A percentile compares a stretch with the other conserved stretches of the same genome.
Evolutionary conservation across 192 early-diverging fungal genomes (phyloP).

Genomic region (Coemansia guatemalensis): DNA sequence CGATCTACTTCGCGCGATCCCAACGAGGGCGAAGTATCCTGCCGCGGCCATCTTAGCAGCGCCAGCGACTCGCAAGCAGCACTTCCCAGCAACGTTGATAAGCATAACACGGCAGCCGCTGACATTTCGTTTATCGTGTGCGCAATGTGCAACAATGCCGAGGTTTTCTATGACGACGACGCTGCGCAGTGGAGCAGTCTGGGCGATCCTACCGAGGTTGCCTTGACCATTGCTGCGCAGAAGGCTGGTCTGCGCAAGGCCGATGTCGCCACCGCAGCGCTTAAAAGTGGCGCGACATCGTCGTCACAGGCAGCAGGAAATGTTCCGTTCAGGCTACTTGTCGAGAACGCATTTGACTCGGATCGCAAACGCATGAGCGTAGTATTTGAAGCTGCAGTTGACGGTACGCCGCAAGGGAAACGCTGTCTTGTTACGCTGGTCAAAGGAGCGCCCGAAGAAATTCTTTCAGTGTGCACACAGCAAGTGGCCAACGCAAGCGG

Average conservation of each 20-base stretch:
- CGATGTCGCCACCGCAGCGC: slow-evolving; percentile 12
- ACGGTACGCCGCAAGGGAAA: slow-evolving; percentile 4
- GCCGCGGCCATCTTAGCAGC: slow-evolving; percentile 58
- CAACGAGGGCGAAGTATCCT: slow-evolving; percentile 63
- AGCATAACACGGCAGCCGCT: slow-evolving; percentile 60
- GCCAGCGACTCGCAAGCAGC: slow-evolving; percentile 41
- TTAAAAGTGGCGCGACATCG: not conserved
- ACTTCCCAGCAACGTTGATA: slow-evolving; percentile 37
- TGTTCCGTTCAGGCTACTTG: slow-evolving; percentile 54
- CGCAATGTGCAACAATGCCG: slow-evolving; percentile 87
- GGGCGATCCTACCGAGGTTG: slow-evolving; percentile 97
- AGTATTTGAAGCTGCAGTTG: slow-evolving; percentile 55
- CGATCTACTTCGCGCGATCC: slow-evolving; percentile 66
- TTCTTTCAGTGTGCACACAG: slow-evolving; percentile 61
- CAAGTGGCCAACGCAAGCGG: slow-evolving; percentile 28
- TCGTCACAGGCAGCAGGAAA: not conserved
- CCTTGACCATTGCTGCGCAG: slow-evolving; percentile 80
- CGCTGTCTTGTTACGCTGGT: slow-evolving; percentile 62
- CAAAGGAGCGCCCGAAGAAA: slow-evolving; percentile 93
- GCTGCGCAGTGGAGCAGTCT: slow-evolving; percentile 65
- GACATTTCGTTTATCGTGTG: slow-evolving; percentile 78
- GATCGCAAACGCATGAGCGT: slow-evolving; percentile 96
- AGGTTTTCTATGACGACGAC: slow-evolving; percentile 60
- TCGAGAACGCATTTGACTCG: slow-evolving; percentile 89
- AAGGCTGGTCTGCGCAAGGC: slow-evolving; percentile 74